Evolutionary conservation across 164 flowering plant genomes (phyloP).

Genomic region (Sedum album): DNA sequence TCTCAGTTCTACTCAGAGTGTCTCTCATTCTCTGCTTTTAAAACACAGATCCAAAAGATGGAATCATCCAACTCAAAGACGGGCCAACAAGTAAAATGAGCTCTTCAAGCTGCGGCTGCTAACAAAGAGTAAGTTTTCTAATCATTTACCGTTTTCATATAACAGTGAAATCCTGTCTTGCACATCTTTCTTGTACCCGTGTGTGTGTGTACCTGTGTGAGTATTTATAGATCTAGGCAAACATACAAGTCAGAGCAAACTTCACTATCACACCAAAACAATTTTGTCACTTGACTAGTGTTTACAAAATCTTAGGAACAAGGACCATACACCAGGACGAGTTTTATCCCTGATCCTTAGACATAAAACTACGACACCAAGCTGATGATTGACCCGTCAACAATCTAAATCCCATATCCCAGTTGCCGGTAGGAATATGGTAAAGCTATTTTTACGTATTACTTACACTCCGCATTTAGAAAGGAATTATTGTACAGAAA

Average conservation of each 20-base stretch:
- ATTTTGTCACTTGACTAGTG: not conserved
- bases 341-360: not conserved
- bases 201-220: not conserved
- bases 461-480: constrained; percentile 38
- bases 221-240: not conserved
- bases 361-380: not conserved
- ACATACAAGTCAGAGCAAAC: not conserved
- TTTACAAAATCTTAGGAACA: not conserved
- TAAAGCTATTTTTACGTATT: constrained; percentile 42
- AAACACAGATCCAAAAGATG: not conserved
- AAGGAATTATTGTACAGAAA: constrained; percentile 40
- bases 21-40: not conserved
- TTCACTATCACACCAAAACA: not conserved
- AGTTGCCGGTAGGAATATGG: constrained; percentile 12
- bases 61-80: not conserved
- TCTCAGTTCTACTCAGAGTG: not conserved
- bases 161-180: not conserved
- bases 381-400: not conserved
- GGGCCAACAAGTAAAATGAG: not conserved
- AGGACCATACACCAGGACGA: not conserved
- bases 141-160: not conserved
- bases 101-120: not conserved
- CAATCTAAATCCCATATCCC: not conserved
- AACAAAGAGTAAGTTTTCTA: constrained; percentile 10
- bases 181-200: not conserved